Percentiles rank a stretch among this genome's conserved stretches.
These are phyloP conservation scores for Stagonosporopsis chrysanthemi DNA, from an alignment of 2,329 filamentous ascomycete species.

Conservation along the genomic window DNA sequence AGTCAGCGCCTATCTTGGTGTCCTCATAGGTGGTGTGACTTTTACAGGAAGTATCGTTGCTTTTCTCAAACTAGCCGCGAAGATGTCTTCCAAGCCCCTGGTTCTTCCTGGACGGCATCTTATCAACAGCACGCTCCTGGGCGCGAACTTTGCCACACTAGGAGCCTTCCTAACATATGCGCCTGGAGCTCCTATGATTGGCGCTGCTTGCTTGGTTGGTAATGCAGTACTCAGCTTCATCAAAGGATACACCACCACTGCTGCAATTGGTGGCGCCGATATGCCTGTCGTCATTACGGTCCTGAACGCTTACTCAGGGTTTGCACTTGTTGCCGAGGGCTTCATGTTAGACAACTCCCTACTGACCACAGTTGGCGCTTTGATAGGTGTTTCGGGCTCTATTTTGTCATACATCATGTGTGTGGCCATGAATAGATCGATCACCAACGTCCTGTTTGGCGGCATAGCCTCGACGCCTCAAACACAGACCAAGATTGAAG, in stretches of 20 bases:
- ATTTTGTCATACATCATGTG: constrained; percentile 76
- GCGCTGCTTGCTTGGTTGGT: constrained; percentile 77
- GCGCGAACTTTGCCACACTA: constrained; percentile 82
- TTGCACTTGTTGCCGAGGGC: constrained; percentile 87
- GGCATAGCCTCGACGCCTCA: constrained; percentile 70
- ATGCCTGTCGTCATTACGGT: constrained; percentile 94
- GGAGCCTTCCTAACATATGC: constrained; percentile 83
- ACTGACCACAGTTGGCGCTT: constrained; percentile 81
- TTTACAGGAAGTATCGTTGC: constrained; percentile 92
- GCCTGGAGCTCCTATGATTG: constrained; percentile 78
- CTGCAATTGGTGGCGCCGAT: constrained; percentile 90
- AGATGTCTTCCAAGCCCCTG: constrained; percentile 79
- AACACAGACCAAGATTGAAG: constrained; percentile 77
- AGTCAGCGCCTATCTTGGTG: constrained; percentile 84
- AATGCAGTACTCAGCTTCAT: constrained; percentile 81
- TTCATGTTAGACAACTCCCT: constrained; percentile 91
- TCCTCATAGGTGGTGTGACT: constrained; percentile 84
- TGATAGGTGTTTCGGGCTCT: constrained; percentile 88
- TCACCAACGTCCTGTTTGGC: constrained; percentile 90
- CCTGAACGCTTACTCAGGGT: constrained; percentile 88
- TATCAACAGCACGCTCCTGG: constrained; percentile 77
- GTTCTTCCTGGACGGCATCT: constrained; percentile 76
- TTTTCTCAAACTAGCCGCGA: constrained; percentile 84
- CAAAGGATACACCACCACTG: constrained; percentile 87
- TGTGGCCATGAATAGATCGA: constrained; percentile 87